Evolutionary conservation across 1,284 basidiomycete species (phyloP), one percentile per base, ranked within the genome.

Genomic region (Ustilago nuda): DNA sequence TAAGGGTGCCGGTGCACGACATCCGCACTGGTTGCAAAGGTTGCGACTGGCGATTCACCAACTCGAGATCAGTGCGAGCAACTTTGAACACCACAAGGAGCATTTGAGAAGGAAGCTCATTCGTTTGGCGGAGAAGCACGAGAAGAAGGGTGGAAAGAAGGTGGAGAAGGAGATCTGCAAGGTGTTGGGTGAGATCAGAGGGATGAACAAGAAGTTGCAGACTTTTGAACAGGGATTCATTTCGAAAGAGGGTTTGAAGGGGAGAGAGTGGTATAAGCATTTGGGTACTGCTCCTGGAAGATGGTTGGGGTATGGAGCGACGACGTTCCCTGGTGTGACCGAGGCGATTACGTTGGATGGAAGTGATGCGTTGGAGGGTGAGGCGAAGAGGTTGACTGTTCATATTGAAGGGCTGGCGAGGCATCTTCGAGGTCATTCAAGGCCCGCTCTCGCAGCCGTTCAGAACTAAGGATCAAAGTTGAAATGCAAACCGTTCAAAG

Each of bases 261-360:
- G 86, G 4, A 52, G 87, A 39, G 91, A 93, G 84, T 95, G 94
- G 94, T 95, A 91, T 85, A 89, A 89, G 83, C 93, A 95, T 86
- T 88, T 96, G 57, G 93, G 90, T 46, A 93, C 95, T 41, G 93
- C 94, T 6, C 95, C 95, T 8, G 95, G 94, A 32, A 92, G 92
- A 81, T 95, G 92, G 91, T 89, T 94, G 35, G 87, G 94, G 4
- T 95, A 96, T 82, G 94, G 93, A 36, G 93, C 93, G 8, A 94
- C 93, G 1, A 92, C 92, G 2, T 89, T 95, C 82, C 94, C 94
- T 8, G 92, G 90, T 17, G 87, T 95, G 51, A 93, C 91, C 1
- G 94, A 95, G 65, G 80, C 82, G 17, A 75, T 87, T 46, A 82
- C 83, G 50, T 71, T 87, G 15, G 86, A 87, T 54, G 61, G 63